These are phyloP conservation scores for Lyophyllum atratum DNA, from an alignment of 768 basidiomycete species.

Conservation along the genomic window DNA sequence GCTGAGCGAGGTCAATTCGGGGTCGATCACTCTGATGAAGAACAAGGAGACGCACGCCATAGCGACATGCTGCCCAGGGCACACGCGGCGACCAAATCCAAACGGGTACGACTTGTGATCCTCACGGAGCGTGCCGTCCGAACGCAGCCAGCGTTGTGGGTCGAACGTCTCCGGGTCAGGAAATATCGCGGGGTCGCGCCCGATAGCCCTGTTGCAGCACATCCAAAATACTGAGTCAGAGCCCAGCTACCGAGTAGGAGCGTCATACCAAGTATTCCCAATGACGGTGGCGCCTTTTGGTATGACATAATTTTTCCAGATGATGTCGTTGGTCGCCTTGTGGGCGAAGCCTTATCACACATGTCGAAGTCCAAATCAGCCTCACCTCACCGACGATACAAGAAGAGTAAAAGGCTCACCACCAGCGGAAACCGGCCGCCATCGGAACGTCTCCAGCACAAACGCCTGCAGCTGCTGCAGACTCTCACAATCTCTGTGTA, in stretches of 20 bases:
- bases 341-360: constrained; percentile 55
- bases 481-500: background rate
- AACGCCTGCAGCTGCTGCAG: constrained; percentile 46
- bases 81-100: constrained; percentile 65
- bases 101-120: constrained; percentile 56
- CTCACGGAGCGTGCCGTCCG: constrained; percentile 46
- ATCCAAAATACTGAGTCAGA: background rate
- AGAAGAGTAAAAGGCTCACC: constrained; percentile 28
- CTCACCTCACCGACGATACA: background rate
- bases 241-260: background rate
- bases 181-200: constrained; percentile 56
- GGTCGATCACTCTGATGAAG: background rate
- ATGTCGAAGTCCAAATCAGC: background rate
- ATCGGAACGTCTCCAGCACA: constrained; percentile 50
- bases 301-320: constrained; percentile 55
- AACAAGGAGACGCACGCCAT: constrained; percentile 30
- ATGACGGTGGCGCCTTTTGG: constrained; percentile 59
- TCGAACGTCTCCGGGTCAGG: constrained; percentile 61
- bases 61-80: constrained; percentile 67
- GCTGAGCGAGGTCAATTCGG: constrained; percentile 25
- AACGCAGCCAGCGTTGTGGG: constrained; percentile 57
- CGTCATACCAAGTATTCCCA: constrained; percentile 56
- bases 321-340: constrained; percentile 61
- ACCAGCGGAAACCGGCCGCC: constrained; percentile 52
- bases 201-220: constrained; percentile 34